Conservation (phyloP, 352 stramenopile species). For the Hyaloperonospora arabidopsidis region DNA sequence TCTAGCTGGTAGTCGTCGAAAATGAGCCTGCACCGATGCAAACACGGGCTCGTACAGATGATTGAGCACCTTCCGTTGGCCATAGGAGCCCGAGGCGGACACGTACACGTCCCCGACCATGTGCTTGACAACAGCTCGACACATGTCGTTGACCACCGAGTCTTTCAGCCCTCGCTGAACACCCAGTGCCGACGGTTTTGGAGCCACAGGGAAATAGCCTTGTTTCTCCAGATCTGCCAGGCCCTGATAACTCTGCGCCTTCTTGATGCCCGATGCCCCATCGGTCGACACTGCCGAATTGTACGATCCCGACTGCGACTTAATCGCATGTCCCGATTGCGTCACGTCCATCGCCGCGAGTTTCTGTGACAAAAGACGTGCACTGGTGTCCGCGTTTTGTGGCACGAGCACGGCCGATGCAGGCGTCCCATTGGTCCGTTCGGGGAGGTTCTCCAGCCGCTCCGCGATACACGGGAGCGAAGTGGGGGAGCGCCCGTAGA, state of each 20-base stretch:
- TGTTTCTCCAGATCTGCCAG: constrained; percentile 80
- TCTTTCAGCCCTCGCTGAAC: constrained; percentile 77
- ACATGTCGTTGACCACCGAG: constrained; percentile 86
- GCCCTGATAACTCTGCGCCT: constrained; percentile 67
- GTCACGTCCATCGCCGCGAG: constrained; percentile 30
- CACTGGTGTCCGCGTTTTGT: constrained; percentile 41
- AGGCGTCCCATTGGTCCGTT: constrained; percentile 41
- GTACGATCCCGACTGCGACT: constrained; percentile 55
- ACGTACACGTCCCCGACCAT: constrained; percentile 86
- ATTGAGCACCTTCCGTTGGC: constrained; percentile 73
- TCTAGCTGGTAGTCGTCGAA: constrained; percentile 66
- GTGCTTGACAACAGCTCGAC: constrained; percentile 78
- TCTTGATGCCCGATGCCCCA: constrained; percentile 50
- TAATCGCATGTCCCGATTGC: constrained; percentile 13
- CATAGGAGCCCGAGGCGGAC: constrained; percentile 52
- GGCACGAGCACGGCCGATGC: constrained; percentile 7
- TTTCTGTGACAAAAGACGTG: constrained; percentile 60
- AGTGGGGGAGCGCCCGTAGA: constrained; percentile 40
- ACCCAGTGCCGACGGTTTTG: constrained; percentile 69
- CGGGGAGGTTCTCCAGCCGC: constrained; percentile 49
- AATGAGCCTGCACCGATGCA: constrained; percentile 76
- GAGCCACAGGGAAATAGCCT: constrained; percentile 68
- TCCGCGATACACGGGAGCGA: constrained; percentile 65
- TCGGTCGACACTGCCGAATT: constrained; percentile 25
- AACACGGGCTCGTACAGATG: constrained; percentile 84